Conservation (phyloP, 495 filamentous ascomycete species). For the Podospora pseudoanserina region DNA sequence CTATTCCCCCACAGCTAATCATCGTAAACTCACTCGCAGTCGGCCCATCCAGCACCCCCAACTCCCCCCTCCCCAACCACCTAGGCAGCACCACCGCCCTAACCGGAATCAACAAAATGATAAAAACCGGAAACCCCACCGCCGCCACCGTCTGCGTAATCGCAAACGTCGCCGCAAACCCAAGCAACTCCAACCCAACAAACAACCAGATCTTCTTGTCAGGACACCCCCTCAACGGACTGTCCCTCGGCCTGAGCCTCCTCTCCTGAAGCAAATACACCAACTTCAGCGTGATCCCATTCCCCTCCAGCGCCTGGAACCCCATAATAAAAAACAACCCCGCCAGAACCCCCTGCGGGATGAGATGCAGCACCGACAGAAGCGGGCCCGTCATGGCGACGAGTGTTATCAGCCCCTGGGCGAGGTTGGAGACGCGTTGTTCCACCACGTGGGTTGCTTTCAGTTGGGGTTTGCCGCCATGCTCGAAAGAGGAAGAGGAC, state of each 20-base stretch:
- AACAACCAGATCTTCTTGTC: conserved; percentile 63
- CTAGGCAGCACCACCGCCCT: conserved; percentile 68
- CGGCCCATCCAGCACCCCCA: conserved; percentile 68
- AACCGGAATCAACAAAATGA: conserved; percentile 74
- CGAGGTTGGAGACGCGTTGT: conserved; percentile 82
- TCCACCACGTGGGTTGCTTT: conserved; percentile 76
- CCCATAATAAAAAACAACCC: conserved; percentile 97
- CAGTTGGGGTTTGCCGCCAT: conserved; percentile 60
- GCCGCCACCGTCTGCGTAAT: conserved; percentile 94
- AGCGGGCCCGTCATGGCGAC: conserved; percentile 87
- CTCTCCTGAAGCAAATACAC: conserved; percentile 70
- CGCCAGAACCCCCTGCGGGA: conserved; percentile 83
- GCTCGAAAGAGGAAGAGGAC: conserved; percentile 49
- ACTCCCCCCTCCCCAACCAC: conserved; percentile 64
- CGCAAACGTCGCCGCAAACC: conserved; percentile 86
- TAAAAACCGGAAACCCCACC: conserved; percentile 89
- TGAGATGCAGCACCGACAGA: conserved; percentile 74
- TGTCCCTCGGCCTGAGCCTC: conserved; percentile 56
- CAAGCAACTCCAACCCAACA: conserved; percentile 69
- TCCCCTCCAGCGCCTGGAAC: conserved; percentile 71
- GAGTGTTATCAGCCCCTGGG: conserved; percentile 76
- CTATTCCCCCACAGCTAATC: conserved; percentile 72
- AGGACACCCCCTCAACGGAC: conserved; percentile 51
- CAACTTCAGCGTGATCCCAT: conserved; percentile 80
- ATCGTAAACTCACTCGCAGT: conserved; percentile 83